Conservation (phyloP, 2,329 filamentous ascomycete species). For the Plenodomus tracheiphilus region DNA sequence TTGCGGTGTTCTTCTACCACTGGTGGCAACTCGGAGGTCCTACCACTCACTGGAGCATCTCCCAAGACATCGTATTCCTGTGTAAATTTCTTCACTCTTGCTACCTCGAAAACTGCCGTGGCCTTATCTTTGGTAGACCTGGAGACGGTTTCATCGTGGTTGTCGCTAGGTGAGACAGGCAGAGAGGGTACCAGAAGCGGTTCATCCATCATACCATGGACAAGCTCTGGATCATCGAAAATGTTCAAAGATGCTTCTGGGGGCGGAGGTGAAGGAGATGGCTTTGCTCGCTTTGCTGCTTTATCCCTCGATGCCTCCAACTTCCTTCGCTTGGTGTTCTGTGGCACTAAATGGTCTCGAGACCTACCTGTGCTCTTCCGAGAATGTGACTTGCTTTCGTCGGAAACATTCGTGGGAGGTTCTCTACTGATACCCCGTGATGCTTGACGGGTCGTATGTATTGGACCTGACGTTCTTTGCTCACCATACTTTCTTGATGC, state of each 20-base stretch:
- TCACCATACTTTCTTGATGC: conserved; percentile 5
- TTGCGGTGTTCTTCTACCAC: not conserved
- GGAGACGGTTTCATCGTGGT: not conserved
- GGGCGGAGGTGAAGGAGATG: conserved; percentile 6
- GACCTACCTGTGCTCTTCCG: not conserved
- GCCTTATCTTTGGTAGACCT: not conserved
- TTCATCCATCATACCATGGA: conserved; percentile 37
- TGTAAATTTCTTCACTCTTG: not conserved
- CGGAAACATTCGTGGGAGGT: conserved; percentile 4
- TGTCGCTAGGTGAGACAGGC: conserved; percentile 4
- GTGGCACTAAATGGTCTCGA: not conserved
- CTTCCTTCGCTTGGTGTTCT: conserved; percentile 11
- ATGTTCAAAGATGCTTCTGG: conserved; percentile 10
- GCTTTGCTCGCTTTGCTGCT: conserved; percentile 5
- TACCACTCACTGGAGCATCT: not conserved
- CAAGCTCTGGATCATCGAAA: conserved; percentile 30
- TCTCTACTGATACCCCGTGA: conserved; percentile 7
- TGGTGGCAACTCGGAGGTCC: too few relatives aligned
- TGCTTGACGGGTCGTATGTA: conserved; percentile 1
- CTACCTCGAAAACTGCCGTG: not conserved
- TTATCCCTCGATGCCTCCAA: not conserved
- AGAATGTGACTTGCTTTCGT: not conserved
- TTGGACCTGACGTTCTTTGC: not conserved
- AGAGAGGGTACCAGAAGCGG: conserved; percentile 22
- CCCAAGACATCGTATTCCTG: not conserved